These are phyloP conservation scores for Cinchona pubescens DNA, from an alignment of 257 asterid genomes.

Conservation along the genomic window DNA sequence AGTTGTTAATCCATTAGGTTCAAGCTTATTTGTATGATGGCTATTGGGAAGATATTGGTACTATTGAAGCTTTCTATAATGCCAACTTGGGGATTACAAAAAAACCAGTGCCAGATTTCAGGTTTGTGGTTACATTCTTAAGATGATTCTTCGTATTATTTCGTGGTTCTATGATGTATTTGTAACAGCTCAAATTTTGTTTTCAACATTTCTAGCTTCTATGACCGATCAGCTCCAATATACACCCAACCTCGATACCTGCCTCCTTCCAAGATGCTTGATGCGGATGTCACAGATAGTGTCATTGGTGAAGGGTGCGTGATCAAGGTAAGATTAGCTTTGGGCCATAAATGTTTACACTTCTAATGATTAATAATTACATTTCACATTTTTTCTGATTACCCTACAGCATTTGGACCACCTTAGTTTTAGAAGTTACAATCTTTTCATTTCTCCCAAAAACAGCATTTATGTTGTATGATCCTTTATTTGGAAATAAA, in stretches of 20 bases:
- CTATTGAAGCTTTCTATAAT: conserved; percentile 95
- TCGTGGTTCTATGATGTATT: not conserved
- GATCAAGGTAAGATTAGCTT: conserved; percentile 57
- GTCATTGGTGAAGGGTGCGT: conserved; percentile 98
- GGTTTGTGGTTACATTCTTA: conserved; percentile 35
- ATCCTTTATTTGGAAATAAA: not conserved
- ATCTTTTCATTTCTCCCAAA: not conserved
- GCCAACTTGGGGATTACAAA: conserved; percentile 92
- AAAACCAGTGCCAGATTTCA: conserved; percentile 92
- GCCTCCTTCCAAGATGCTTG: conserved; percentile 97
- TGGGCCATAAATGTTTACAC: not conserved
- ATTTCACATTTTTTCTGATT: not conserved
- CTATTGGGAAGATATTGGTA: conserved; percentile 98
- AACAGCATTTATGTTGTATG: not conserved
- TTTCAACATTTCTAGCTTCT: conserved; percentile 59
- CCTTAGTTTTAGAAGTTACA: not conserved
- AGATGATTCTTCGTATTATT: not conserved
- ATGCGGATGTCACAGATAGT: conserved; percentile 95
- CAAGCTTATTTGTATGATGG: conserved; percentile 96
- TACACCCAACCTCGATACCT: conserved; percentile 93
- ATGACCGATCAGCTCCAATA: conserved; percentile 93
- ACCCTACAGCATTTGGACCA: not conserved
- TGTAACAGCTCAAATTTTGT: conserved; percentile 4
- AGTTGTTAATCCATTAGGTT: conserved; percentile 46
- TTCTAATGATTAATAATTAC: not conserved